Percentiles rank a stretch among this genome's conserved stretches.
Evolutionary conservation across 164 flowering plant species (phyloP).

Genomic region (Hamamelis virginiana): DNA sequence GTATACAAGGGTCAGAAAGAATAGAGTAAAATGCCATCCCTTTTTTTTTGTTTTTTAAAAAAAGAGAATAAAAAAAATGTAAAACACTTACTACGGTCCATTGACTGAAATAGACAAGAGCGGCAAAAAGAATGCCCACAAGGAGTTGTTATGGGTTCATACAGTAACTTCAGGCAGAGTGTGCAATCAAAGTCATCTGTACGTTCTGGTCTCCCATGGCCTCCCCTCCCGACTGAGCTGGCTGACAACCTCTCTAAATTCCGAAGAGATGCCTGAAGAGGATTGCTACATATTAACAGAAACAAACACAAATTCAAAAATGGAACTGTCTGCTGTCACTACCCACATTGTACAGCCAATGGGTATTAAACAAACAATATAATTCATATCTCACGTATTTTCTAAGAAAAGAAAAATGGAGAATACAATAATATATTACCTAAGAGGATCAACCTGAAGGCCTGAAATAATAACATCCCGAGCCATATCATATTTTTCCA

Average conservation of each 20-base stretch:
- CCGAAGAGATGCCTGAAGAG: constrained; percentile 55
- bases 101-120: constrained; percentile 85
- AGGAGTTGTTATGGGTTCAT: constrained; percentile 91
- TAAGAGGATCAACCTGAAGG: constrained; percentile 79
- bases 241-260: constrained; percentile 45
- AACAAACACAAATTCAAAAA: constrained; percentile 9
- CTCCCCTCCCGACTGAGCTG: constrained; percentile 28
- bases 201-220: constrained; percentile 55
- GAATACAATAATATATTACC: constrained; percentile 37
- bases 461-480: constrained; percentile 75
- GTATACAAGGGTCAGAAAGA: constrained; percentile 8
- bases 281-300: constrained; percentile 46
- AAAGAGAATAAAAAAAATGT: background rate
- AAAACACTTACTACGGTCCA: constrained; percentile 72
- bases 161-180: constrained; percentile 78
- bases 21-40: background rate
- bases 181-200: constrained; percentile 94
- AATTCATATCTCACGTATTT: background rate
- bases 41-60: no score
- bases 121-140: constrained; percentile 99
- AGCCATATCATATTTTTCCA: constrained; percentile 84
- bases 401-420: background rate
- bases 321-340: no score
- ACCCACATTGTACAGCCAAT: background rate
- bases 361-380: background rate